Conservation (phyloP, 257 asterid genomes). For the Cordia subcordata region DNA sequence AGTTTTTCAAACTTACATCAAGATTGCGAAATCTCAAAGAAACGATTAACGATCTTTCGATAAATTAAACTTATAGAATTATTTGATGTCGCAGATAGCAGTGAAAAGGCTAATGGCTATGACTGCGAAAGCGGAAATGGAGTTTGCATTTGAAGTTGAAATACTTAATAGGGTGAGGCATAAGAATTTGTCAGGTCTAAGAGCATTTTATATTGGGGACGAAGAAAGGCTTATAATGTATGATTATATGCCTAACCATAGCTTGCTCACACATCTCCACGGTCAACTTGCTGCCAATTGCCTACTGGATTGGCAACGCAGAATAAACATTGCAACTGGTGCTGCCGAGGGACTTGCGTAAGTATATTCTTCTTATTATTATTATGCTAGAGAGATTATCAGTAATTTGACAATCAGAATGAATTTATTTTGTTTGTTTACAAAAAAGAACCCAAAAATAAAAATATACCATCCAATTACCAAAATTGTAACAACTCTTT, state of each 20-base stretch:
- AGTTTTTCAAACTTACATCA: neutral
- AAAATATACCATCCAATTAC: no score
- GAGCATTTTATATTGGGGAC: slow-evolving; percentile 75
- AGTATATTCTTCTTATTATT: slow-evolving; percentile 8
- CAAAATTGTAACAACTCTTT: no score
- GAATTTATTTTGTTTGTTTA: no score
- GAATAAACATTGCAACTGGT: slow-evolving; percentile 53
- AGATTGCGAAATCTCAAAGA: neutral
- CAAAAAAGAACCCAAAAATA: no score
- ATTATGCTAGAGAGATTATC: no score
- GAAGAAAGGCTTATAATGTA: slow-evolving; percentile 75
- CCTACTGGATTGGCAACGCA: slow-evolving; percentile 55
- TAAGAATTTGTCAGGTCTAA: slow-evolving; percentile 54
- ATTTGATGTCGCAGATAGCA: slow-evolving; percentile 41
- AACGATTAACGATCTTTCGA: no score
- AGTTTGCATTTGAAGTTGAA: slow-evolving; percentile 76
- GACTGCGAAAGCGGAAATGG: slow-evolving; percentile 85
- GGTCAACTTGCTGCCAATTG: slow-evolving; percentile 60
- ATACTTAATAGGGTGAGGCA: slow-evolving; percentile 79
- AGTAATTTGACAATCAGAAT: no score
- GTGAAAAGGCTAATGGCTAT: slow-evolving; percentile 70
- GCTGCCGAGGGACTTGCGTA: slow-evolving; percentile 69
- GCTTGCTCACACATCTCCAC: slow-evolving; percentile 68
- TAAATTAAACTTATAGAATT: neutral
- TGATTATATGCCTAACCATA: slow-evolving; percentile 81